phyloP scores from a whole-genome alignment of 768 basidiomycete genomes.

The Dentipellis fragilis region DNA sequence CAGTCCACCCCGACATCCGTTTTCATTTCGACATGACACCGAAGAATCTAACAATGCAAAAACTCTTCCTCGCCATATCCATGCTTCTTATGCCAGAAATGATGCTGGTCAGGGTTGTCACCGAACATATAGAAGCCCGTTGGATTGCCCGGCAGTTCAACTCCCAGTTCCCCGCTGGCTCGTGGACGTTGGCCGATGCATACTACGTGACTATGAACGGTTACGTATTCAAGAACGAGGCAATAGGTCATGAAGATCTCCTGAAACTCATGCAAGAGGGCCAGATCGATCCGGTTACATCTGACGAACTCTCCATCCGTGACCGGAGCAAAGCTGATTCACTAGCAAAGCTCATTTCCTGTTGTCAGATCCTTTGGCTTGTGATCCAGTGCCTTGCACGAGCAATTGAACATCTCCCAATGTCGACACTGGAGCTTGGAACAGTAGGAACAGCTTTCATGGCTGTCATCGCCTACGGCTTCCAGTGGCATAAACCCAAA shows the following conservation, averaged over 20 bases:
- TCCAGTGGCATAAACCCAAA: not conserved
- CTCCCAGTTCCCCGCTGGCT: not conserved
- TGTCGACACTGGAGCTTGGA: not conserved
- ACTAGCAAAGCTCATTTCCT: not conserved
- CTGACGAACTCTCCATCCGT: not conserved
- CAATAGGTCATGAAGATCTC: not conserved
- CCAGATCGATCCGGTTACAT: not conserved
- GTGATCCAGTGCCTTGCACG: not conserved
- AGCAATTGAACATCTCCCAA: not conserved
- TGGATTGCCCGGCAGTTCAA: too few species aligned
- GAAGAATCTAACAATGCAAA: too few species aligned
- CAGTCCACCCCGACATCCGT: too few species aligned
- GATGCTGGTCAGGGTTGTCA: too few species aligned
- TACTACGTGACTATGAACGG: not conserved
- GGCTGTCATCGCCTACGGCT: not conserved
- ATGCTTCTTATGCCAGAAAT: too few species aligned
- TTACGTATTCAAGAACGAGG: not conserved
- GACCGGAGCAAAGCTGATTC: not conserved
- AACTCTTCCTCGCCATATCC: too few species aligned
- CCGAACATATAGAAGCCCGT: too few species aligned
- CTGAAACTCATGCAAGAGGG: not conserved
- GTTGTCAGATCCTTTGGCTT: not conserved
- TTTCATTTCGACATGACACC: too few species aligned
- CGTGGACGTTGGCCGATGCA: not conserved
- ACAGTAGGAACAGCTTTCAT: not conserved